Evolutionary conservation across 202 grass and related monocot genomes (phyloP), one percentile per base, ranked within the genome.

Genomic region (Bolboschoenoplectus hybrid): DNA sequence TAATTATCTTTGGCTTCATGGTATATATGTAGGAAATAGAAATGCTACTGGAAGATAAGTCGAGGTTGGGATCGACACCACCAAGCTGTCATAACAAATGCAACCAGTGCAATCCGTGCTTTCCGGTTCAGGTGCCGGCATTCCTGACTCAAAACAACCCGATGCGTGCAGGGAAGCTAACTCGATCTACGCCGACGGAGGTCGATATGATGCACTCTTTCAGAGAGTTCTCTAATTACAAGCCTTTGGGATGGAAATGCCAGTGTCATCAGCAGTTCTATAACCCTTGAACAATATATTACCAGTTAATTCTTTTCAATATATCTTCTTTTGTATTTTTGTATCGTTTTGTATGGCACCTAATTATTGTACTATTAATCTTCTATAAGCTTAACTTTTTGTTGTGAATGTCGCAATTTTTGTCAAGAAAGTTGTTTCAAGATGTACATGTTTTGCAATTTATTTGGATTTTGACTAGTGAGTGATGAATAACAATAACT

Each of bases 201-300:
- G 84, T 61, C 60, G 6, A 87, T 19, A 53, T 34, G 50, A 53
- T 34, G 50, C n/a, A 83, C 77, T 86, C 67, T 73, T 82, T 86
- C 73, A 85, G 77, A 16, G 86, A 89, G 85, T 92, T 91, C 91
- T 87, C 97, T 83, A 94, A 98, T 87, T 96, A 98, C 93, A 98
- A 95, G 85, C 96, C 96, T 65, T 35, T 98, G 12, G 93, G 96
- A 35, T 98, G 96, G 96, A 98, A 94, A 86, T 98, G 97, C 91
- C 87, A 88, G 77, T 98, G 97, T 82, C 86, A 86, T 40, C 86
- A 89, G 74, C 90, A 85, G 67, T 86, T 98, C 44, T 98, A 87
- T 87, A 88, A 96, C 65, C 93, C 96, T 68, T 98, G 87, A 63
- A 36, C 58, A 38, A 17, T 26, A 26, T 26, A 26, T 68, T 68